Evolutionary conservation across 2,329 filamentous ascomycete genomes (phyloP).

Genomic region (Aspergillus uvarum): DNA sequence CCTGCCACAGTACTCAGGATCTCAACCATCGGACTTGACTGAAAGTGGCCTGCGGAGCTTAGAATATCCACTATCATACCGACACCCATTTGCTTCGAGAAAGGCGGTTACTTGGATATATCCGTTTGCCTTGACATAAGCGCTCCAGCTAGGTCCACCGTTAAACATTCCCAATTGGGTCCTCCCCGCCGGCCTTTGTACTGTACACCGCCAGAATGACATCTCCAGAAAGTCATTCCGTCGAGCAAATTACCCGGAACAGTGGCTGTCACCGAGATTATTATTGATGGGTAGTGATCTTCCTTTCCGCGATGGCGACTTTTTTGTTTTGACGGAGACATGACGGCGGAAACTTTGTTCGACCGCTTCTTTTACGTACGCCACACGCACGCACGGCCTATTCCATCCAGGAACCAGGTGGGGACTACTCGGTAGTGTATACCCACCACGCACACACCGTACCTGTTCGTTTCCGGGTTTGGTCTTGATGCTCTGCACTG

Average conservation of each 20-base stretch:
- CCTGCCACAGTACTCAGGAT: not conserved
- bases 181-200: not conserved
- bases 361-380: not conserved
- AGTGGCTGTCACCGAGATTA: not conserved
- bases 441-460: not conserved
- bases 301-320: constrained; percentile 1
- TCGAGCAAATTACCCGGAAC: constrained; percentile 10
- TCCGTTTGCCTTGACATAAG: not conserved
- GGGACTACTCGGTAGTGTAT: too few relatives aligned
- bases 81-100: too few relatives aligned
- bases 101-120: not conserved
- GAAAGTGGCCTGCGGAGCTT: too few relatives aligned
- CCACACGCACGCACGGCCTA: not conserved
- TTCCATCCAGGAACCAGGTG: constrained; percentile 5
- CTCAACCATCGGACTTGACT: not conserved
- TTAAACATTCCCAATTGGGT: constrained; percentile 19
- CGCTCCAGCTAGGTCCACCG: constrained; percentile 17
- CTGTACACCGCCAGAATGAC: constrained; percentile 25
- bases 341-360: not conserved
- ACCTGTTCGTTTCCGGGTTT: not conserved
- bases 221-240: not conserved
- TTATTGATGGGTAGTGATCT: not conserved
- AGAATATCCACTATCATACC: too few relatives aligned
- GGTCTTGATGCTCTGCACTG: not conserved
- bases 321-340: not conserved